These are phyloP conservation scores for Tylopilus plumbeoviolaceoides DNA, from an alignment of 768 basidiomycete species.

Conservation along the genomic window DNA sequence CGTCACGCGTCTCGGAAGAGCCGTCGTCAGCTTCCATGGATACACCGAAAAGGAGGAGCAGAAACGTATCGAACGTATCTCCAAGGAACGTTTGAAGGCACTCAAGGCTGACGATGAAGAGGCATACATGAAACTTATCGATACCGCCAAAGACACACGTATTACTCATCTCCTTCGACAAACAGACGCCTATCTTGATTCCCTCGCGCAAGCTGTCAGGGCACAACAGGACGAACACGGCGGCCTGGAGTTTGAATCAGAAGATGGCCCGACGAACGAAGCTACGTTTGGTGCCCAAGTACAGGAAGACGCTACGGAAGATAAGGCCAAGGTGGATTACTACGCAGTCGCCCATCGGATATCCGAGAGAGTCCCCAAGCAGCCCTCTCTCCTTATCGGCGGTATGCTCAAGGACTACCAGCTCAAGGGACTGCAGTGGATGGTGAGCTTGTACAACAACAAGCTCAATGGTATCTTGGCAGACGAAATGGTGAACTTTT, in stretches of 20 bases:
- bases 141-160: constrained; percentile 98
- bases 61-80: constrained; percentile 91
- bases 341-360: constrained; percentile 93
- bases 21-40: constrained; percentile 79
- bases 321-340: constrained; percentile 84
- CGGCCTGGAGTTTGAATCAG: constrained; percentile 43
- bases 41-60: constrained; percentile 97
- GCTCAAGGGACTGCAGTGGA: constrained; percentile 94
- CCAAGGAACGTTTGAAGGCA: constrained; percentile 97
- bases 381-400: constrained; percentile 73
- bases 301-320: constrained; percentile 52
- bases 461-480: constrained; percentile 91
- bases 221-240: constrained; percentile 83
- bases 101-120: constrained; percentile 98
- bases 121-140: constrained; percentile 98
- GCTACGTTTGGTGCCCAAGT: constrained; percentile 87
- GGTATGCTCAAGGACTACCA: constrained; percentile 95
- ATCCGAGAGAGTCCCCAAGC: constrained; percentile 76
- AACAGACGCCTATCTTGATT: constrained; percentile 93
- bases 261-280: constrained; percentile 77
- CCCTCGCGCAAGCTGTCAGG: constrained; percentile 88
- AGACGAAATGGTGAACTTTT: constrained; percentile 76
- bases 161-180: constrained; percentile 94
- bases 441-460: constrained; percentile 98
- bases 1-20: constrained; percentile 58